Conservation (phyloP, 2,329 filamentous ascomycete genomes). For the Lizonia empirigonia region DNA sequence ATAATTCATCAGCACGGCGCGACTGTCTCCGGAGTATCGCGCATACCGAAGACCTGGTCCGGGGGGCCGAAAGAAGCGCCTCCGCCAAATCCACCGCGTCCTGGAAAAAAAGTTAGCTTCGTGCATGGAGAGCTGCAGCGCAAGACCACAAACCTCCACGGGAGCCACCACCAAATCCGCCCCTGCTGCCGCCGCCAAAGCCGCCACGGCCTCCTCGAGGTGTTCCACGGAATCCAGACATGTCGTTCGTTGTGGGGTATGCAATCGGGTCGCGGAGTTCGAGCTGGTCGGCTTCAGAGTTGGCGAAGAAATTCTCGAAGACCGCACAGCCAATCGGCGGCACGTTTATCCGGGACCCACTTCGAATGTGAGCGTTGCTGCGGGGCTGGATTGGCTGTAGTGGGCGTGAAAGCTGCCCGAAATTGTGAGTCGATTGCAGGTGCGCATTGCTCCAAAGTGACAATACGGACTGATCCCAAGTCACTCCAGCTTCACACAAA, state of each 20-base stretch:
- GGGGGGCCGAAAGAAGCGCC: constrained; percentile 52
- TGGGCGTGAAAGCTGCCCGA: constrained; percentile 28
- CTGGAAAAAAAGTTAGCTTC: constrained; percentile 43
- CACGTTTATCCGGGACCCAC: constrained; percentile 28
- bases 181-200: constrained; percentile 57
- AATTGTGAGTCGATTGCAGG: constrained; percentile 30
- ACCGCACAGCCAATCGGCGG: constrained; percentile 31
- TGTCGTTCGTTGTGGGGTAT: constrained; percentile 47
- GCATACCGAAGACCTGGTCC: constrained; percentile 51
- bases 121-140: constrained; percentile 25
- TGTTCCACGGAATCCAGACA: constrained; percentile 64
- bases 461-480: constrained; percentile 10
- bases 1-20: constrained; percentile 36
- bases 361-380: constrained; percentile 7
- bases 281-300: constrained; percentile 31
- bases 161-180: constrained; percentile 52
- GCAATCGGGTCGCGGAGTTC: constrained; percentile 37
- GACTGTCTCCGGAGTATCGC: not conserved
- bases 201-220: constrained; percentile 49
- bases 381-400: constrained; percentile 31
- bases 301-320: constrained; percentile 35
- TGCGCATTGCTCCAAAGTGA: constrained; percentile 8
- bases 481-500: constrained; percentile 9
- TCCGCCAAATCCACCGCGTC: constrained; percentile 46
- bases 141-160: constrained; percentile 53